phyloP scores from a whole-genome alignment of 2,329 filamentous ascomycete species.

The Teratosphaeria gauchensis region DNA sequence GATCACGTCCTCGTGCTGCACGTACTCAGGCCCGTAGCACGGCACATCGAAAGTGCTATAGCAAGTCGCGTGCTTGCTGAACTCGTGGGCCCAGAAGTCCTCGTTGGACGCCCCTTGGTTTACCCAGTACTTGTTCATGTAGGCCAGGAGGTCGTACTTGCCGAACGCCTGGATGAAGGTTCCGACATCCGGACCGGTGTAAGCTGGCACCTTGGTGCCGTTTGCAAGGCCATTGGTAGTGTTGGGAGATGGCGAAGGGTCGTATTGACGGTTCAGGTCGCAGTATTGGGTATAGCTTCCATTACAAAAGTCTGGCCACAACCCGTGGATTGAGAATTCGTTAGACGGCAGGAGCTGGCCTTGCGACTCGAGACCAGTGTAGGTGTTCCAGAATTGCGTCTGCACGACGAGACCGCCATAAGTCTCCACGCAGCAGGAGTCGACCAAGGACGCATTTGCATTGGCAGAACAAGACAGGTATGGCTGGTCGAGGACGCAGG shows the following conservation, averaged over 20 bases:
- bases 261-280: slow-evolving; percentile 55
- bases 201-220: slow-evolving; percentile 46
- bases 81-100: slow-evolving; percentile 47
- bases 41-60: slow-evolving; percentile 55
- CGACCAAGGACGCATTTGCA: slow-evolving; percentile 35
- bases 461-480: slow-evolving; percentile 42
- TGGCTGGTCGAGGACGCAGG: slow-evolving; percentile 36
- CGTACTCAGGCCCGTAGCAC: slow-evolving; percentile 54
- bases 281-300: slow-evolving; percentile 49
- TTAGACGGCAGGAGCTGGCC: slow-evolving; percentile 50
- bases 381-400: slow-evolving; percentile 55
- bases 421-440: slow-evolving; percentile 57
- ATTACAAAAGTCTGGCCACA: slow-evolving; percentile 45
- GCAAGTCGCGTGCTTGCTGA: slow-evolving; percentile 44
- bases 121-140: slow-evolving; percentile 60
- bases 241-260: slow-evolving; percentile 48
- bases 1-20: slow-evolving; percentile 48
- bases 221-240: slow-evolving; percentile 49
- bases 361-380: slow-evolving; percentile 49
- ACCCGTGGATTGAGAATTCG: slow-evolving; percentile 51
- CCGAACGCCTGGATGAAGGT: slow-evolving; percentile 51
- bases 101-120: slow-evolving; percentile 46
- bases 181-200: slow-evolving; percentile 48
- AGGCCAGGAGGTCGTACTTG: slow-evolving; percentile 50
- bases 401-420: slow-evolving; percentile 52